Percentiles rank a stretch among this genome's conserved stretches.
These are phyloP conservation scores for Ceratobasidium sp. DNA, from an alignment of 1,284 basidiomycete species.

Conservation along the genomic window DNA sequence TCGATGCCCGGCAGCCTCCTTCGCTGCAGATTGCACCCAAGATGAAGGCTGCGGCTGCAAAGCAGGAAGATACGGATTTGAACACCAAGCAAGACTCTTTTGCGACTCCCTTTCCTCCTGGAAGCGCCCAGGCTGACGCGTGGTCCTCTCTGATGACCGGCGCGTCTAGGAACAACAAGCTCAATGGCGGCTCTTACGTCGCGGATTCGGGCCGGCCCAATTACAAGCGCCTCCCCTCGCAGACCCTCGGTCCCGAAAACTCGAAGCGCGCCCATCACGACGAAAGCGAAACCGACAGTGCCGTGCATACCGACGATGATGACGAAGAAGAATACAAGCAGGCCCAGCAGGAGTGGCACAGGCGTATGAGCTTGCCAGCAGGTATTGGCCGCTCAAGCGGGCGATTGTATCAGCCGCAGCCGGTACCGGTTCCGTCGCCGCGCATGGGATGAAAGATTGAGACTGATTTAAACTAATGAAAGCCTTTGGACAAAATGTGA, in stretches of 20 bases:
- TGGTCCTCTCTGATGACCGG: slow-evolving; percentile 22
- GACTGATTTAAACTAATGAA: not conserved
- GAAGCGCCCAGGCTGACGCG: slow-evolving; percentile 21
- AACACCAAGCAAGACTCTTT: slow-evolving; percentile 14
- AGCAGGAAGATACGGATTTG: slow-evolving; percentile 34
- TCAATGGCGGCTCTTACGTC: slow-evolving; percentile 5
- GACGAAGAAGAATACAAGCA: slow-evolving; percentile 21
- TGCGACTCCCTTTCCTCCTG: slow-evolving; percentile 14
- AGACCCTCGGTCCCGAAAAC: slow-evolving; percentile 67
- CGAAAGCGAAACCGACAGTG: not conserved
- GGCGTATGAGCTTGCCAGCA: slow-evolving; percentile 25
- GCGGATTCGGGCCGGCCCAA: slow-evolving; percentile 55
- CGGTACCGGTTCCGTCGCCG: not conserved
- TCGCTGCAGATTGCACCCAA: slow-evolving; percentile 53
- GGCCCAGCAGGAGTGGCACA: slow-evolving; percentile 30
- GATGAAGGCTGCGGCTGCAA: slow-evolving; percentile 38
- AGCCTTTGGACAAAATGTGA: not conserved
- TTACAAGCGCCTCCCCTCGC: slow-evolving; percentile 74
- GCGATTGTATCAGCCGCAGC: slow-evolving; percentile 21
- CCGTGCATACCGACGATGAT: slow-evolving; percentile 25
- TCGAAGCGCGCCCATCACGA: slow-evolving; percentile 55
- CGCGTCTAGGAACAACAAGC: not conserved
- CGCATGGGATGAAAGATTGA: not conserved
- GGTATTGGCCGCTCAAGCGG: slow-evolving; percentile 18
- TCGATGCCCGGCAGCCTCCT: slow-evolving; percentile 70